phyloP scores from a whole-genome alignment of 2,329 filamentous ascomycete genomes.

The Westerdykella sp. region DNA sequence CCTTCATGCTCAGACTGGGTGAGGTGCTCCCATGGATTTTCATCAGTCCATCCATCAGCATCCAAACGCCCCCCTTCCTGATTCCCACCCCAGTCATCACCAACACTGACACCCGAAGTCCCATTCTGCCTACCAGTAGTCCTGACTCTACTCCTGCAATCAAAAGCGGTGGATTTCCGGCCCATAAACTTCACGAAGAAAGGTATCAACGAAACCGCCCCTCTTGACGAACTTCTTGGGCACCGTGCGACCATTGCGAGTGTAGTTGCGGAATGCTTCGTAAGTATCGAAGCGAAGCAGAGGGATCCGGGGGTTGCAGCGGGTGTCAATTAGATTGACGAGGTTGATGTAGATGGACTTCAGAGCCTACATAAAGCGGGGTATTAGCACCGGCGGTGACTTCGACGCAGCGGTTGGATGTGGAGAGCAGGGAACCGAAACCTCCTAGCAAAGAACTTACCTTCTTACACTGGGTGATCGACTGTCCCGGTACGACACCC shows the following conservation, averaged over 20 bases:
- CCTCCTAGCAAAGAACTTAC: slow-evolving; percentile 1
- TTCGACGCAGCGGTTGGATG: background rate
- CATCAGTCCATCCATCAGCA: no score
- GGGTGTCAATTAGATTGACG: slow-evolving; percentile 17
- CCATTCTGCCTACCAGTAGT: no score
- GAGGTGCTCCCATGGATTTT: no score
- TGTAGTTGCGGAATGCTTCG: slow-evolving; percentile 9
- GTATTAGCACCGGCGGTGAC: background rate
- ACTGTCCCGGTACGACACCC: slow-evolving; percentile 5
- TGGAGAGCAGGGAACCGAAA: no score
- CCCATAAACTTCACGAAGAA: slow-evolving; percentile 11
- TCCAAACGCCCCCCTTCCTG: no score
- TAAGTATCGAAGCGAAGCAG: slow-evolving; percentile 12
- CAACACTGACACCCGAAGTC: no score
- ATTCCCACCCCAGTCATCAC: no score
- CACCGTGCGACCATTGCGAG: slow-evolving; percentile 3
- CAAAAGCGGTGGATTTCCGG: no score
- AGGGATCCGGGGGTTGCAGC: slow-evolving; percentile 4
- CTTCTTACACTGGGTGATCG: slow-evolving; percentile 13
- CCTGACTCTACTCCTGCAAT: no score
- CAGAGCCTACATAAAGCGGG: slow-evolving; percentile 8
- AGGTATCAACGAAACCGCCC: slow-evolving; percentile 15
- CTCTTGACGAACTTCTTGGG: slow-evolving; percentile 12
- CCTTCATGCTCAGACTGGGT: no score
- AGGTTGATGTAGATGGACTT: slow-evolving; percentile 13